These are phyloP conservation scores for Cystobasidium tubakii DNA, from an alignment of 768 basidiomycete genomes.

Conservation along the genomic window DNA sequence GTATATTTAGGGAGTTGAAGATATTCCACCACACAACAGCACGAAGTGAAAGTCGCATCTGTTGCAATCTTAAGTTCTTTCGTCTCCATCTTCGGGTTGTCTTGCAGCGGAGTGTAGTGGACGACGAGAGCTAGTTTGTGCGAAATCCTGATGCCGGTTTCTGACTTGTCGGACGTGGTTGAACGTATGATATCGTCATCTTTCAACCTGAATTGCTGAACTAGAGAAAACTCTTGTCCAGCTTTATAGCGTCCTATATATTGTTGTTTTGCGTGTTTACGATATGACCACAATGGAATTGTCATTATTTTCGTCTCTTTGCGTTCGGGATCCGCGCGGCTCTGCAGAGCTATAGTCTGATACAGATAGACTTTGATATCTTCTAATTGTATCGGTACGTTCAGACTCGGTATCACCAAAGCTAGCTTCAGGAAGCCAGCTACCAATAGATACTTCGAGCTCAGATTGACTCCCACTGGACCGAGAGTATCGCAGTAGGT, in stretches of 20 bases:
- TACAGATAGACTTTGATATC: conserved; percentile 27
- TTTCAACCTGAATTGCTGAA: conserved; percentile 24
- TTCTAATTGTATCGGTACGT: conserved; percentile 12
- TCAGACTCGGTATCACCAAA: conserved; percentile 8
- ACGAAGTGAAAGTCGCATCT: conserved; percentile 11
- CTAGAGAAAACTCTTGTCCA: conserved; percentile 12
- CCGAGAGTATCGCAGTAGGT: conserved; percentile 14
- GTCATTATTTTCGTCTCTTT: conserved; percentile 11
- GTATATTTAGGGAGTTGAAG: conserved; percentile 29
- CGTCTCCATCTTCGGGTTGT: conserved; percentile 22
- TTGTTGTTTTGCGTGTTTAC: neutral
- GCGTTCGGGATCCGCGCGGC: neutral
- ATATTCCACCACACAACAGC: conserved; percentile 24
- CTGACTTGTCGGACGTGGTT: conserved; percentile 2
- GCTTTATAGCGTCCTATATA: neutral
- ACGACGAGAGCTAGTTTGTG: conserved; percentile 24
- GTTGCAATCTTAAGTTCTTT: conserved; percentile 29
- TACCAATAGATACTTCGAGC: conserved; percentile 27
- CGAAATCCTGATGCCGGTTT: conserved; percentile 16
- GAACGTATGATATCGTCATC: conserved; percentile 27
- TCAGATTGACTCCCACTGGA: conserved; percentile 22
- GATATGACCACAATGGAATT: conserved; percentile 23
- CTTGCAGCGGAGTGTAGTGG: conserved; percentile 6
- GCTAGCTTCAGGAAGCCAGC: conserved; percentile 19
- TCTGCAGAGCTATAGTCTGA: conserved; percentile 25